Evolutionary conservation across 2,329 filamentous ascomycete genomes (phyloP), one percentile per base, ranked within the genome.

Genomic region (Fusarium penzigii): DNA sequence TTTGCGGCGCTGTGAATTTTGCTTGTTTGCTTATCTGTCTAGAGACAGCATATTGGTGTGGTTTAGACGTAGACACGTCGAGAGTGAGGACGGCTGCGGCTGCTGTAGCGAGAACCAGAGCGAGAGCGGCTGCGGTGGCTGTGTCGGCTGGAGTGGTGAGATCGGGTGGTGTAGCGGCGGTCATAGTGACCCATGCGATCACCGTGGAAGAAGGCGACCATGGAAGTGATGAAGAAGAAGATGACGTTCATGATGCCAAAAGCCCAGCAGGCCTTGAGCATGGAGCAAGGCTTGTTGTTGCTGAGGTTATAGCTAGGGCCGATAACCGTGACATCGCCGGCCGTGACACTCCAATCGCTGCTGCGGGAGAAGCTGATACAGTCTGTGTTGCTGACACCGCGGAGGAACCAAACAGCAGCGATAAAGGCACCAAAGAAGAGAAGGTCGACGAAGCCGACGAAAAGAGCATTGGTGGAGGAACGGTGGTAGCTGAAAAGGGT

Each of bases 241-340:
- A 94, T 76, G 60, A 78, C 77, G 70, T 94, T 90, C 81, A 97
- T 95, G 70, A 97, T 97, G 44, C 84, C 91, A 62, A 97, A 86
- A 3, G 91, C 93, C 74, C 91, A 97, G 61, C 79, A 82, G 1
- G 92, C 88, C 82, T 97, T 97, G 67, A 96, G 83, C 90, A 97
- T 94, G 45, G 88, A 83, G 74, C 93, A 97, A 6, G 85, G 84
- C 79, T 93, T 93, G 72, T 90, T 80, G 38, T 86, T 71, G 48
- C 80, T 71, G 39, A 86, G 67, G 40, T 78, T 71, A 52, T 84
- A 79, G 46, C 73, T 73, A 44, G 78, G 78, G 36, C 81, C 70
- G 29, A 72, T 75, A 41, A 82, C 82, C 57, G 73, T 77, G 29
- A 90, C 82, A 12, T 81, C 75, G 12, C 87, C 87, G 41, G 92